A percentile compares a stretch with the other conserved stretches of the same genome.
phyloP scores from a whole-genome alignment of 169 alveolate species.

The Cyclospora cayetanensis region DNA sequence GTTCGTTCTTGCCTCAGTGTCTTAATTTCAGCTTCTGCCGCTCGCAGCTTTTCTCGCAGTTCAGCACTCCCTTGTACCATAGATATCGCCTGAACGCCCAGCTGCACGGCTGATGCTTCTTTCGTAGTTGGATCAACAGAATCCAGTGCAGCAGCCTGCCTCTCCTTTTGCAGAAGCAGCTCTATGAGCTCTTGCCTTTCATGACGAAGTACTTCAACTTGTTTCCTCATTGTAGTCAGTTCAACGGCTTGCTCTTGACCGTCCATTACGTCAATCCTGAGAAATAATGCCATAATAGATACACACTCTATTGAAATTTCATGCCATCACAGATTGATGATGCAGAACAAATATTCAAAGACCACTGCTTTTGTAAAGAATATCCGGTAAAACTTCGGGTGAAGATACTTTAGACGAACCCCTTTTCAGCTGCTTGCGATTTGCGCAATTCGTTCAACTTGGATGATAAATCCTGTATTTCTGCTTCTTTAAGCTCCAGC shows the following conservation, averaged over 20 bases:
- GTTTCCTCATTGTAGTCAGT: conserved; percentile 26
- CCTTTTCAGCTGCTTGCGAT: neutral
- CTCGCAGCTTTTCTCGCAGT: conserved; percentile 35
- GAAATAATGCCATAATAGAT: no score
- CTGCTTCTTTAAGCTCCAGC: conserved; percentile 38
- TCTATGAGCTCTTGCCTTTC: conserved; percentile 64
- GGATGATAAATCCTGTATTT: conserved; percentile 26
- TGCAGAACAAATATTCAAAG: no score
- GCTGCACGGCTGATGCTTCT: conserved; percentile 69
- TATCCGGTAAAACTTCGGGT: no score
- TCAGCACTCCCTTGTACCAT: conserved; percentile 61
- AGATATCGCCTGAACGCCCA: conserved; percentile 67
- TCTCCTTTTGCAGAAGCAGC: conserved; percentile 64
- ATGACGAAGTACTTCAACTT: conserved; percentile 52
- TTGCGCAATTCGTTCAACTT: conserved; percentile 12
- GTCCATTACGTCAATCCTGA: neutral
- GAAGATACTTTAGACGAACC: no score
- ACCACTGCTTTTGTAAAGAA: no score
- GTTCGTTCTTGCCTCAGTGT: conserved; percentile 30
- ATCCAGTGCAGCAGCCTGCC: conserved; percentile 50
- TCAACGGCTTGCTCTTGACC: conserved; percentile 20
- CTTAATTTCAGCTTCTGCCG: conserved; percentile 47
- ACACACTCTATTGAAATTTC: no score
- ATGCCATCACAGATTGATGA: no score
- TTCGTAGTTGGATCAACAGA: conserved; percentile 50